Evolutionary conservation across 192 early-diverging fungal genomes (phyloP).

Genomic region (Polychytrium aggregatum): DNA sequence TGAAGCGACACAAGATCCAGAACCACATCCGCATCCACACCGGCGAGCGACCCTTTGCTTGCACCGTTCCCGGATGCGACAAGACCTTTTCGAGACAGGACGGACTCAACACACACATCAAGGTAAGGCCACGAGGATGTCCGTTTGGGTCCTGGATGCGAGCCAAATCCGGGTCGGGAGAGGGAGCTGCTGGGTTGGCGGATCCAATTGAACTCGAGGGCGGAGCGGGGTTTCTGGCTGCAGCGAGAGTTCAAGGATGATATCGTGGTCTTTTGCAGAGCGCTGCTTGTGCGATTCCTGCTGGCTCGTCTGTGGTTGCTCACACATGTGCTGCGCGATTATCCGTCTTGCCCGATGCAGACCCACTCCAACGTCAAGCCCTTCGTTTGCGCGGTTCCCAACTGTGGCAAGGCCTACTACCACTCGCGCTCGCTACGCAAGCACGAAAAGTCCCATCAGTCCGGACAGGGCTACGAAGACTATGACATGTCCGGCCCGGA

Average conservation of each 20-base stretch:
- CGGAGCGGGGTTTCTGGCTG: neutral
- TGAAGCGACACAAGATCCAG: conserved; percentile 33
- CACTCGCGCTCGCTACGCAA: conserved; percentile 29
- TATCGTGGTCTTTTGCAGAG: neutral
- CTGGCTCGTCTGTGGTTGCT: neutral
- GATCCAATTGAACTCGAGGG: neutral
- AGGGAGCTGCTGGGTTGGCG: no score
- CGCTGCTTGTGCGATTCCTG: neutral
- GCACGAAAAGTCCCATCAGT: no score
- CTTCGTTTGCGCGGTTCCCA: conserved; percentile 16
- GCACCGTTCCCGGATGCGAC: conserved; percentile 20
- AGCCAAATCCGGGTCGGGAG: no score
- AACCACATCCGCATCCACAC: conserved; percentile 33
- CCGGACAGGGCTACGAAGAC: no score
- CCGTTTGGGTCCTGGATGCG: no score
- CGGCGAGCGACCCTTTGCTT: conserved; percentile 27
- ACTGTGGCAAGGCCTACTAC: conserved; percentile 32
- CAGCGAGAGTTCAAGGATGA: neutral
- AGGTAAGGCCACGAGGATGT: no score
- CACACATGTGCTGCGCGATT: neutral
- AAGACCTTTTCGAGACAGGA: conserved; percentile 32
- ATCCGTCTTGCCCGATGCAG: conserved; percentile 6
- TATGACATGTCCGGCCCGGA: no score
- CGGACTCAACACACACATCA: conserved; percentile 30
- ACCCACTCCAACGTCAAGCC: conserved; percentile 34